Evolutionary conservation across 108 stramenopile genomes (phyloP).

Genomic region (Cyclostephanos tholiformis): DNA sequence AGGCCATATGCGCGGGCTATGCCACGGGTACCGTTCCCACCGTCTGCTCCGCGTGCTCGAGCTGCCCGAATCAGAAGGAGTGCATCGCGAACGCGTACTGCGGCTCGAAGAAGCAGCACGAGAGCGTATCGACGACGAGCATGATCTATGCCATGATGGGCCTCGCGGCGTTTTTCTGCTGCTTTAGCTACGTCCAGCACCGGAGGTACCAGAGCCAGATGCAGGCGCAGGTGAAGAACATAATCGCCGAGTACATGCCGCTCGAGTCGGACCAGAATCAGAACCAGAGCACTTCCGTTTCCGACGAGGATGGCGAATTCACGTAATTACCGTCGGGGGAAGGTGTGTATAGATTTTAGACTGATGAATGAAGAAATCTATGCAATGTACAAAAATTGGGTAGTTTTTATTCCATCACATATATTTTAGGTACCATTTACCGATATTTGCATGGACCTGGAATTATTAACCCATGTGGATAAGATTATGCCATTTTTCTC

Average conservation of each 20-base stretch:
- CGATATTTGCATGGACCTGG: not conserved
- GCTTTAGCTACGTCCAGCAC: constrained; percentile 73
- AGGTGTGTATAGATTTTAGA: not conserved
- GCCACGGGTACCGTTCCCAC: constrained; percentile 72
- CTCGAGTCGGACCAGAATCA: constrained; percentile 52
- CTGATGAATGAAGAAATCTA: not conserved
- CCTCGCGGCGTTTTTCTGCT: constrained; percentile 45
- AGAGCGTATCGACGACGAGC: constrained; percentile 39
- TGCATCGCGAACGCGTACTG: constrained; percentile 53
- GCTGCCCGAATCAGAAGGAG: constrained; percentile 37
- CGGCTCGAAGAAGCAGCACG: constrained; percentile 49
- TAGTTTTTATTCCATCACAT: too few species aligned
- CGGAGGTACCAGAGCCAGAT: constrained; percentile 81
- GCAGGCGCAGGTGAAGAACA: constrained; percentile 91
- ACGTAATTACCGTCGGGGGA: constrained; percentile 18
- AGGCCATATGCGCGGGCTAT: constrained; percentile 92
- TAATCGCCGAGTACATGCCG: constrained; percentile 93
- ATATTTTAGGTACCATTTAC: too few species aligned
- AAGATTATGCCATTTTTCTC: not conserved
- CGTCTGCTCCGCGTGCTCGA: constrained; percentile 65
- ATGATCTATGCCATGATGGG: constrained; percentile 48
- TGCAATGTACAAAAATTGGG: too few species aligned
- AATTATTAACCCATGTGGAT: not conserved
- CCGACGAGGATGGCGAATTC: constrained; percentile 53
- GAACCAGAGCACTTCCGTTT: constrained; percentile 31